Evolutionary conservation across 306 rosid species (phyloP).

Genomic region (Cucurbita argyrosperma): DNA sequence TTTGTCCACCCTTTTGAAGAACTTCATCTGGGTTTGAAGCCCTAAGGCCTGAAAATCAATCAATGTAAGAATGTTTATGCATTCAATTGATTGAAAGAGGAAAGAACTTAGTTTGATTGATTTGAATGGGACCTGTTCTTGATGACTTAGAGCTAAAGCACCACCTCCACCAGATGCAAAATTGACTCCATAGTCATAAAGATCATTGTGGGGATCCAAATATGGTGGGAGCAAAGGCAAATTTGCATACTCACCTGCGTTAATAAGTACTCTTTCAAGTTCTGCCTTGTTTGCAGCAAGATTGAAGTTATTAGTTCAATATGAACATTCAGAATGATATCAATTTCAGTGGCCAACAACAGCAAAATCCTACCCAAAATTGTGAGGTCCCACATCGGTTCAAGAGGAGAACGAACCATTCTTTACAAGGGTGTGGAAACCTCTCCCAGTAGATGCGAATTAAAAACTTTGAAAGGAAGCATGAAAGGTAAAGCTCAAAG

Average conservation of each 20-base stretch:
- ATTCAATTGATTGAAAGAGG: background rate
- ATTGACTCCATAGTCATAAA: constrained; percentile 29
- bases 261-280: background rate
- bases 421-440: no score
- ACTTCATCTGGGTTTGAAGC: constrained; percentile 23
- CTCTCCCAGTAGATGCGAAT: no score
- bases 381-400: no score
- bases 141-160: constrained; percentile 27
- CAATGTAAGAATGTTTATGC: background rate
- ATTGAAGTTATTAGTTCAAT: background rate
- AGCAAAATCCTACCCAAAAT: background rate
- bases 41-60: constrained; percentile 14
- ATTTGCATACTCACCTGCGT: constrained; percentile 22
- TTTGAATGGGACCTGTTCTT: constrained; percentile 18
- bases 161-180: constrained; percentile 63
- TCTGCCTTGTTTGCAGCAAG: background rate
- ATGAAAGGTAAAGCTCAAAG: no score
- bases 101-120: background rate
- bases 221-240: constrained; percentile 33
- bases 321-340: background rate
- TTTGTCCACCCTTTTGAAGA: constrained; percentile 21
- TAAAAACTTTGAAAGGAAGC: no score
- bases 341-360: no score
- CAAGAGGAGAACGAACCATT: no score
- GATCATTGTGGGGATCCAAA: constrained; percentile 22